Evolutionary conservation across 352 stramenopile species (phyloP).

Genomic region (Phytophthora megakarya): DNA sequence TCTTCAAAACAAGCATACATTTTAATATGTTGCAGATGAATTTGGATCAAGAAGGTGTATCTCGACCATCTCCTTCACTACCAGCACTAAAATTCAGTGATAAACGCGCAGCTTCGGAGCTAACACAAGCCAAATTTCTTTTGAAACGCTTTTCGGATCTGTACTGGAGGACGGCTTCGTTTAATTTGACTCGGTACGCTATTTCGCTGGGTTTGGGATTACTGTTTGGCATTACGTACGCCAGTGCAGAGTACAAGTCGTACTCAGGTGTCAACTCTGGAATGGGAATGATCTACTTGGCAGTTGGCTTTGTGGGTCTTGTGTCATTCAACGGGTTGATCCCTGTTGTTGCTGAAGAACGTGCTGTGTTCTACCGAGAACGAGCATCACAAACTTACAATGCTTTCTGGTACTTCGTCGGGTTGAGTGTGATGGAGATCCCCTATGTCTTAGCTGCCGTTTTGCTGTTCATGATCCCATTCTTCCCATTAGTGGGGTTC

Average conservation of each 20-base stretch:
- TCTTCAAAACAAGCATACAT: slow-evolving; percentile 11
- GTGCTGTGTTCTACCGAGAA: slow-evolving; percentile 19
- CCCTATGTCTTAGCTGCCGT: slow-evolving; percentile 4
- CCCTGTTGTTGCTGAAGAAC: slow-evolving; percentile 4
- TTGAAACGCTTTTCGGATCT: slow-evolving; percentile 23
- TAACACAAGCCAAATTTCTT: slow-evolving; percentile 22
- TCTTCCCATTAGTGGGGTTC: slow-evolving; percentile 34
- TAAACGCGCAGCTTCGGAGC: slow-evolving; percentile 8
- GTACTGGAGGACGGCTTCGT: slow-evolving; percentile 25
- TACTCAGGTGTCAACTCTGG: slow-evolving; percentile 39
- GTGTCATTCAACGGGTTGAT: slow-evolving; percentile 12
- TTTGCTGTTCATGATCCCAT: slow-evolving; percentile 15
- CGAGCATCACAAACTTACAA: slow-evolving; percentile 20
- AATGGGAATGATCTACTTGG: slow-evolving; percentile 42
- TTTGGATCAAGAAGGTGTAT: slow-evolving; percentile 8
- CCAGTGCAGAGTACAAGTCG: slow-evolving; percentile 33
- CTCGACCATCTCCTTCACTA: slow-evolving; percentile 4
- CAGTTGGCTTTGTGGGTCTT: background rate
- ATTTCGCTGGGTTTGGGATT: slow-evolving; percentile 61
- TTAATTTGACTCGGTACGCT: slow-evolving; percentile 30
- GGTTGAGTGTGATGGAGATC: slow-evolving; percentile 14
- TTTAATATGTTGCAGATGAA: background rate
- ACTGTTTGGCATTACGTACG: slow-evolving; percentile 68
- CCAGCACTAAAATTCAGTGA: background rate
- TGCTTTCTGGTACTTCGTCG: slow-evolving; percentile 25